Evolutionary conservation across 2,329 filamentous ascomycete genomes (phyloP).

Genomic region (Rhynchosporium secalis): DNA sequence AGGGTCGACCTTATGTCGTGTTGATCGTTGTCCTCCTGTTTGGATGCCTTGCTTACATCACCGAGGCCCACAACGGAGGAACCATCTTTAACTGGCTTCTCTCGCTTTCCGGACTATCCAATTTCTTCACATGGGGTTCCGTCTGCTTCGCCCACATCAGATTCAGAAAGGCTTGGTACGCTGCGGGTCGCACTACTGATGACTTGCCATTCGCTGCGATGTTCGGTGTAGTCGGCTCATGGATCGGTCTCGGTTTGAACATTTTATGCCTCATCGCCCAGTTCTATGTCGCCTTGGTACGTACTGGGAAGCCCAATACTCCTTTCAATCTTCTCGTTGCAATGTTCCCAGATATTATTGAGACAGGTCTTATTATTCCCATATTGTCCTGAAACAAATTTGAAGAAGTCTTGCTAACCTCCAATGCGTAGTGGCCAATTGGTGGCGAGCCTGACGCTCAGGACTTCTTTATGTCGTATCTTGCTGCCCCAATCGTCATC

Average conservation of each 20-base stretch:
- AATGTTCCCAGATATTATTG: no score
- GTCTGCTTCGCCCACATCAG: conserved; percentile 66
- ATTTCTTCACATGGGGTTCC: conserved; percentile 74
- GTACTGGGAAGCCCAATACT: no score
- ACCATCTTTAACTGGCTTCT: conserved; percentile 65
- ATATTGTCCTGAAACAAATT: no score
- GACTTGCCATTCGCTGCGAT: conserved; percentile 50
- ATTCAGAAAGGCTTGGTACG: conserved; percentile 62
- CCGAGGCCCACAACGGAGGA: conserved; percentile 45
- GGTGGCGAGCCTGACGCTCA: conserved; percentile 45
- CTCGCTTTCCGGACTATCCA: conserved; percentile 69
- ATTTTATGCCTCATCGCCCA: conserved; percentile 64
- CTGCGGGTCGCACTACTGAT: conserved; percentile 54
- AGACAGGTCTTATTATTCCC: no score
- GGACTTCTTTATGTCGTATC: conserved; percentile 46
- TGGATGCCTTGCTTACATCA: conserved; percentile 60
- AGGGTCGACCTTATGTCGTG: conserved; percentile 68
- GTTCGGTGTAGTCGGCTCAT: conserved; percentile 66
- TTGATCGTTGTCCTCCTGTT: conserved; percentile 54
- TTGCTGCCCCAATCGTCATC: conserved; percentile 58
- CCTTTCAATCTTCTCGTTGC: no score
- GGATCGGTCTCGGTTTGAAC: conserved; percentile 66
- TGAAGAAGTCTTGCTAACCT: no score
- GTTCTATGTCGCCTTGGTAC: conserved; percentile 44
- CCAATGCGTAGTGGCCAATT: conserved; percentile 44